Evolutionary conservation across 2,329 filamentous ascomycete genomes (phyloP).

Genomic region (Arthrobotrys iridis): DNA sequence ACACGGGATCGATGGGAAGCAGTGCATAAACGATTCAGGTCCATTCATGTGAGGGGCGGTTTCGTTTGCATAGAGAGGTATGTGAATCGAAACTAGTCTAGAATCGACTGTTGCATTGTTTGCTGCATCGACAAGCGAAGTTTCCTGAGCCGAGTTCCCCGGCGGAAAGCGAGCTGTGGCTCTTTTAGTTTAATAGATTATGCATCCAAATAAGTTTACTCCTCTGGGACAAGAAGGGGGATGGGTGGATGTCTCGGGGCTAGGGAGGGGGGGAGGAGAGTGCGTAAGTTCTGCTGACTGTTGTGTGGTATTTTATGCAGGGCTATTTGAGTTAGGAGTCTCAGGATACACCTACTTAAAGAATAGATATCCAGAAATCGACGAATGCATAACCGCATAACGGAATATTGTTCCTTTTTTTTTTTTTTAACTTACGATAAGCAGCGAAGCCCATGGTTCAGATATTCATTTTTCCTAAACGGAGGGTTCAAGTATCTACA

Average conservation of each 20-base stretch:
- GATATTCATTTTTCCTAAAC: slow-evolving; percentile 1
- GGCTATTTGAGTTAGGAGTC: neutral
- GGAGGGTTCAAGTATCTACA: slow-evolving; percentile 33
- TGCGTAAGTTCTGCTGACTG: slow-evolving; percentile 22
- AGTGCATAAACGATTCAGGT: slow-evolving; percentile 15
- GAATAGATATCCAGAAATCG: slow-evolving; percentile 1
- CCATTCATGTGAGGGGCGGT: slow-evolving; percentile 1
- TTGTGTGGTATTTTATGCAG: slow-evolving; percentile 35
- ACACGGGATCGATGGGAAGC: slow-evolving; percentile 30
- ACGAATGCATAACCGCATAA: neutral
- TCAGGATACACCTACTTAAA: neutral
- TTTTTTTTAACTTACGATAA: slow-evolving; percentile 6
- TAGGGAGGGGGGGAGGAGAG: slow-evolving; percentile 11
- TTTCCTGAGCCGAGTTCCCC: slow-evolving; percentile 29
- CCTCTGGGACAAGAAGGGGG: slow-evolving; percentile 5
- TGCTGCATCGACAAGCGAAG: slow-evolving; percentile 1
- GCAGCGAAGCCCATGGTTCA: slow-evolving; percentile 8
- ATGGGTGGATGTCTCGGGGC: slow-evolving; percentile 3
- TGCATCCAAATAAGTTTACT: slow-evolving; percentile 25
- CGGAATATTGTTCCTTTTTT: slow-evolving; percentile 24
- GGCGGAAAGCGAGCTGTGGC: slow-evolving; percentile 8
- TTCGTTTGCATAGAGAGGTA: neutral
- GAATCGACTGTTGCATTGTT: slow-evolving; percentile 18
- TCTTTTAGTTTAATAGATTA: neutral
- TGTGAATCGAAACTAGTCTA: slow-evolving; percentile 19